phyloP scores from a whole-genome alignment of 441 rosid genomes.

The Metrosideros polymorpha region DNA sequence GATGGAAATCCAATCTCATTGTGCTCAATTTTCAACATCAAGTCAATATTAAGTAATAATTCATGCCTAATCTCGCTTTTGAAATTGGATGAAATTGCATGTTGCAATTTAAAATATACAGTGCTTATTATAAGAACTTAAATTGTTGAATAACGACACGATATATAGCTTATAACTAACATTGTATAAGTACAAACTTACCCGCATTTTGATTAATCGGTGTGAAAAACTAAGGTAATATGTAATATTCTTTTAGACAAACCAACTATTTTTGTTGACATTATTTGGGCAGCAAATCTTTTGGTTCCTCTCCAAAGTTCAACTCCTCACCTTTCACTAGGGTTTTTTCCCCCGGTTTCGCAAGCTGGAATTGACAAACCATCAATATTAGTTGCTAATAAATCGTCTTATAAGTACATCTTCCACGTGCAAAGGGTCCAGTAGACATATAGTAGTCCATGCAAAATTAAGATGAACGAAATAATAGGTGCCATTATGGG shows the following conservation, averaged over 20 bases:
- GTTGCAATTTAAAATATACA: neutral
- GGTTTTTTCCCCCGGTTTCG: neutral
- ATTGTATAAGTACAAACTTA: neutral
- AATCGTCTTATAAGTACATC: neutral
- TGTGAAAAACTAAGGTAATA: neutral
- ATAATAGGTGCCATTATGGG: neutral
- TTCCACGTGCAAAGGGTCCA: neutral
- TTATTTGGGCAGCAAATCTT: neutral
- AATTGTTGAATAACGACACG: neutral
- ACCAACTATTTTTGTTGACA: neutral
- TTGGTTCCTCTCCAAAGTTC: neutral
- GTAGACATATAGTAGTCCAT: neutral
- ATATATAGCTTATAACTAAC: neutral
- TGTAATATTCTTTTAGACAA: neutral
- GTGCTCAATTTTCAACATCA: neutral
- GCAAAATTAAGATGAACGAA: neutral
- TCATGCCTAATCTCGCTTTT: neutral
- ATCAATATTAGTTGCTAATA: neutral
- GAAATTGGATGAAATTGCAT: neutral
- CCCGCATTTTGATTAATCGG: neutral
- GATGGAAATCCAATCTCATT: neutral
- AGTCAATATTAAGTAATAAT: neutral
- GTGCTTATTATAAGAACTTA: neutral
- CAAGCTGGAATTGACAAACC: neutral
- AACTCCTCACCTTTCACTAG: neutral